phyloP scores from a whole-genome alignment of 2,329 filamentous ascomycete genomes.

The Myriosclerotinia curreyana region DNA sequence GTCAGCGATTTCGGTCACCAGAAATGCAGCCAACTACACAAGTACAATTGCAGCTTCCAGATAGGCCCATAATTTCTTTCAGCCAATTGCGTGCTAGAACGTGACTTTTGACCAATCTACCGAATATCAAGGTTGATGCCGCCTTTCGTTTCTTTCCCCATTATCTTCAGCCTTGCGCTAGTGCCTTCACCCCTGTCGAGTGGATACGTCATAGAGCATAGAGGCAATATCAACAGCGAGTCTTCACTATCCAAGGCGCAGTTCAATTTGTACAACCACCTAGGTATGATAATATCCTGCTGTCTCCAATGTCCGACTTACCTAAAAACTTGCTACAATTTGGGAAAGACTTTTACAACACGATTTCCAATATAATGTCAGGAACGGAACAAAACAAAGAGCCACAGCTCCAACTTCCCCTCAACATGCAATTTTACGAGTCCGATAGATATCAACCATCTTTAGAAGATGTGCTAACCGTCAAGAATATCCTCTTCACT shows the following conservation, averaged over 20 bases:
- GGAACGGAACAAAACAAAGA: not conserved
- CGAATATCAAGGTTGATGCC: not conserved
- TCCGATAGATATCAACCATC: slow-evolving; percentile 40
- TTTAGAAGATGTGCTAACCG: slow-evolving; percentile 49
- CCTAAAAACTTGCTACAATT: slow-evolving; percentile 7
- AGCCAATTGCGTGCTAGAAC: slow-evolving; percentile 27
- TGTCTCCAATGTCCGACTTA: not conserved
- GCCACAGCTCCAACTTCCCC: not conserved
- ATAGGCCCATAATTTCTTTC: slow-evolving; percentile 4
- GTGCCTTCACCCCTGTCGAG: not conserved
- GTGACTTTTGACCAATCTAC: slow-evolving; percentile 17
- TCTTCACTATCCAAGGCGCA: not conserved
- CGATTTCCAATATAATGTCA: slow-evolving; percentile 17
- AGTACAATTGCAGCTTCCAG: slow-evolving; percentile 1
- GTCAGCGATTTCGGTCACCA: slow-evolving; percentile 22
- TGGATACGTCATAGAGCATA: slow-evolving; percentile 12
- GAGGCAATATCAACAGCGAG: not conserved
- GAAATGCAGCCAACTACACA: not conserved
- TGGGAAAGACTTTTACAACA: not conserved
- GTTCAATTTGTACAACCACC: too few species aligned
- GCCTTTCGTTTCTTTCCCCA: not conserved
- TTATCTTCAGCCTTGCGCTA: not conserved
- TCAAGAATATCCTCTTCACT: slow-evolving; percentile 44
- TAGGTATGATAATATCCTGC: not conserved
- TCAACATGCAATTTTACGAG: slow-evolving; percentile 20